phyloP scores from a whole-genome alignment of 2,329 filamentous ascomycete species.

The Fusarium pininemorale region DNA sequence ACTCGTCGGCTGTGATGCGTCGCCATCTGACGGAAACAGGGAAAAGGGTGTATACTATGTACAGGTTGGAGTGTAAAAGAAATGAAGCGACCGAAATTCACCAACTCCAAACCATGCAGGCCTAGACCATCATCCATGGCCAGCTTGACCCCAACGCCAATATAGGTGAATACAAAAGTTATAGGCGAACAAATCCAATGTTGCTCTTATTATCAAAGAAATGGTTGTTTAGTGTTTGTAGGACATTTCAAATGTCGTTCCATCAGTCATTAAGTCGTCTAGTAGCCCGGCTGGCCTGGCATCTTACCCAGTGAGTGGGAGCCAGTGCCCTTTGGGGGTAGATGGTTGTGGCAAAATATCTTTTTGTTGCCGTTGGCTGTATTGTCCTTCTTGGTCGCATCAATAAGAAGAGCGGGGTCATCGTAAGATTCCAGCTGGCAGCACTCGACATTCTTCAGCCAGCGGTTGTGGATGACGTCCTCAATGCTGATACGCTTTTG shows the following conservation, averaged over 20 bases:
- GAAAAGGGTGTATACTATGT: slow-evolving; percentile 23
- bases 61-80: slow-evolving; percentile 22
- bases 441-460: slow-evolving; percentile 79
- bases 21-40: slow-evolving; percentile 2
- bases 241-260: slow-evolving; percentile 16
- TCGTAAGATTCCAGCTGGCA: slow-evolving; percentile 78
- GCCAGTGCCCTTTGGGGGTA: slow-evolving; percentile 58
- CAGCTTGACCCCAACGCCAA: slow-evolving; percentile 35
- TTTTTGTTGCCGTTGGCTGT: slow-evolving; percentile 56
- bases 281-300: slow-evolving; percentile 66
- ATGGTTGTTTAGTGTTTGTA: slow-evolving; percentile 5
- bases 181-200: slow-evolving; percentile 3
- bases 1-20: slow-evolving; percentile 2
- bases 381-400: slow-evolving; percentile 66
- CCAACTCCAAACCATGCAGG: slow-evolving; percentile 41
- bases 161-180: slow-evolving; percentile 31
- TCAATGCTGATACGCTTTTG: slow-evolving; percentile 73
- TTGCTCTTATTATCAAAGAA: slow-evolving; percentile 4
- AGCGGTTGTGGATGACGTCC: slow-evolving; percentile 75
- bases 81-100: slow-evolving; percentile 25
- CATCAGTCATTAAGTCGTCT: slow-evolving; percentile 40
- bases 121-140: slow-evolving; percentile 25
- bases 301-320: slow-evolving; percentile 63
- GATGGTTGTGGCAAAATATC: slow-evolving; percentile 68
- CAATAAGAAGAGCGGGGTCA: slow-evolving; percentile 68